These are phyloP conservation scores for Zelopaecilomyces penicillatus DNA, from an alignment of 2,329 filamentous ascomycete species.

Conservation along the genomic window DNA sequence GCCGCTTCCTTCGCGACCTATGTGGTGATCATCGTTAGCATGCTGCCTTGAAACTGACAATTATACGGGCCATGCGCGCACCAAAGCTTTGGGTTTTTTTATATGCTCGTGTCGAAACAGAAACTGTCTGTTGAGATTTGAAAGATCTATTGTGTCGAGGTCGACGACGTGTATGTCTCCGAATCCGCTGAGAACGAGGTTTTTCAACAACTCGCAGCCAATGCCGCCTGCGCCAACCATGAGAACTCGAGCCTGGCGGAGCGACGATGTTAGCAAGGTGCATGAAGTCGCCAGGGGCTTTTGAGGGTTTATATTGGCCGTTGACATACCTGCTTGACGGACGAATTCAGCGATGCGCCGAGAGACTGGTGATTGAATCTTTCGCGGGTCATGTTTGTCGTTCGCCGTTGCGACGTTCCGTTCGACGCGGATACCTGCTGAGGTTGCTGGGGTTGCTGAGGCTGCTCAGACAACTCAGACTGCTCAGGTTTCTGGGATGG, in stretches of 20 bases:
- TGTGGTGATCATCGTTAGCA: constrained; percentile 13
- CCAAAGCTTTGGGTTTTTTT: constrained; percentile 91
- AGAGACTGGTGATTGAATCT: constrained; percentile 57
- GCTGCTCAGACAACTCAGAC: constrained; percentile 11
- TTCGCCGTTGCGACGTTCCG: constrained; percentile 17
- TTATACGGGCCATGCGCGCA: constrained; percentile 33
- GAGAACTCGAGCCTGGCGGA: constrained; percentile 65
- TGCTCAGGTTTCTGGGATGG: constrained; percentile 8
- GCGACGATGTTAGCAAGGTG: constrained; percentile 1
- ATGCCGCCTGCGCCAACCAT: constrained; percentile 97
- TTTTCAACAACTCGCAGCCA: constrained; percentile 95
- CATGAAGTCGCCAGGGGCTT: not conserved
- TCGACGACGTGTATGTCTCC: constrained; percentile 92
- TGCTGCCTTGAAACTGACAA: constrained; percentile 4
- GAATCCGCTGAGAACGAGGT: constrained; percentile 85
- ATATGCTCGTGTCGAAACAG: constrained; percentile 95
- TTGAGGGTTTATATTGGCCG: not conserved
- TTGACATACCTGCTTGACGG: constrained; percentile 58
- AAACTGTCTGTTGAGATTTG: constrained; percentile 96
- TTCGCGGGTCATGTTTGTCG: constrained; percentile 35
- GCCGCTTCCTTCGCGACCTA: constrained; percentile 91
- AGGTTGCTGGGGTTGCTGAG: constrained; percentile 10
- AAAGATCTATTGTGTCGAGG: constrained; percentile 95
- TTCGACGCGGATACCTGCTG: constrained; percentile 13
- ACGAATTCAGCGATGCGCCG: constrained; percentile 52